Conservation (phyloP, 306 rosid species). For the Trifolium pratense region DNA sequence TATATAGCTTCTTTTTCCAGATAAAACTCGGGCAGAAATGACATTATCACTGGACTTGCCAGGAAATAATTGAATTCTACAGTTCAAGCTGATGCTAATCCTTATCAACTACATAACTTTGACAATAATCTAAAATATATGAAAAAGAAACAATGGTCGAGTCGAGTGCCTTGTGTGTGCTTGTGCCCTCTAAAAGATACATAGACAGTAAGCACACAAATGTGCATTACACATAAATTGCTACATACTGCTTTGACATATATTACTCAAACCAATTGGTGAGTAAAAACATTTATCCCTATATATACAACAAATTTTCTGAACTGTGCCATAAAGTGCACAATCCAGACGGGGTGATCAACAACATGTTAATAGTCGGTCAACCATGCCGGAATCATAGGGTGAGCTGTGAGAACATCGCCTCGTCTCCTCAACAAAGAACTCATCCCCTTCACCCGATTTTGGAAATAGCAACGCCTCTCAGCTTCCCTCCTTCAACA, state of each 20-base stretch:
- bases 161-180: slow-evolving; percentile 37
- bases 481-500: slow-evolving; percentile 44
- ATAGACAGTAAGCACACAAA: slow-evolving; percentile 36
- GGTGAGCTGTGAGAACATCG: slow-evolving; percentile 40
- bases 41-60: slow-evolving; percentile 17
- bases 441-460: slow-evolving; percentile 39
- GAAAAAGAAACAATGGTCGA: slow-evolving; percentile 39
- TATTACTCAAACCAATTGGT: slow-evolving; percentile 59
- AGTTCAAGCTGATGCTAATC: slow-evolving; percentile 27
- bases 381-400: slow-evolving; percentile 48
- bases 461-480: slow-evolving; percentile 42
- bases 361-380: slow-evolving; percentile 66
- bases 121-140: slow-evolving; percentile 36
- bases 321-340: slow-evolving; percentile 46
- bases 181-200: slow-evolving; percentile 42
- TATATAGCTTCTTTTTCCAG: no score
- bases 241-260: slow-evolving; percentile 56
- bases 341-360: slow-evolving; percentile 51
- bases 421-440: slow-evolving; percentile 35
- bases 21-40: slow-evolving; percentile 14
- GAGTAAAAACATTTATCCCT: slow-evolving; percentile 59
- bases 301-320: slow-evolving; percentile 64
- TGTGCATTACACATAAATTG: slow-evolving; percentile 33
- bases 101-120: slow-evolving; percentile 23
- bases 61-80: slow-evolving; percentile 39